Evolutionary conservation across 768 basidiomycete species (phyloP), one percentile per base, ranked within the genome.

Genomic region (Lactifluus piperatus): DNA sequence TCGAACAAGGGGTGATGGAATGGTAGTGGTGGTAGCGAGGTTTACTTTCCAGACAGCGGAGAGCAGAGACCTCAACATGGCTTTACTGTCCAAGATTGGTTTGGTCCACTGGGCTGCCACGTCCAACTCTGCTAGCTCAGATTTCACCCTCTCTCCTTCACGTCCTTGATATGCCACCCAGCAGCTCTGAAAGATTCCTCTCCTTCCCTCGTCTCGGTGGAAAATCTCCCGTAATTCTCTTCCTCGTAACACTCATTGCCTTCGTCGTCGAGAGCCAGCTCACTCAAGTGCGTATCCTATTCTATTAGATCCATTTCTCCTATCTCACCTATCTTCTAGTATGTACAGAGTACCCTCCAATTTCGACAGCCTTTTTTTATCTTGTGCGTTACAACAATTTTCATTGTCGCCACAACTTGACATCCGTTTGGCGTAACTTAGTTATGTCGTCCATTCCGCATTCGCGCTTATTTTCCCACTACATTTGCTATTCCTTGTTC

Each of bases 351-450:
- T 1, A 79, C 77, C 1, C 73, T 91, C 30, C 81, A 76, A 34
- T 99, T 89, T 73, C 78, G 84, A 53, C 90, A 97, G 59, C 91
- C 95, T 0, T 95, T 84, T 77, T 87, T 97, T 67, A 75, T 91
- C 62, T 91, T 94, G 91, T 91, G 66, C 62, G 88, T 69, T 16
- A 9, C 45, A 8, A 10, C 29, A 14, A 30, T 10, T 13, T 11
- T 30, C 30, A 0, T 29, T 34, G n/a, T 22, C 22, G 10, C 6
- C 8, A 37, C n/a, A n/a, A n/a, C n/a, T n/a, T n/a, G n/a, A n/a
- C n/a, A n/a, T 43, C 27, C 30, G 14, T 24, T n/a, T 4, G 13
- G n/a, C 34, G 16, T 67, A 94, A 91, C 71, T 97, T 67, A 94
- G 92, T 71, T 97, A 88, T 71, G 69, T 93, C 55, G 92, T 94